A percentile compares a stretch with the other conserved stretches of the same genome.
Conservation (phyloP, 208 protist genomes). For the Trichomonas vaginalis region DNA sequence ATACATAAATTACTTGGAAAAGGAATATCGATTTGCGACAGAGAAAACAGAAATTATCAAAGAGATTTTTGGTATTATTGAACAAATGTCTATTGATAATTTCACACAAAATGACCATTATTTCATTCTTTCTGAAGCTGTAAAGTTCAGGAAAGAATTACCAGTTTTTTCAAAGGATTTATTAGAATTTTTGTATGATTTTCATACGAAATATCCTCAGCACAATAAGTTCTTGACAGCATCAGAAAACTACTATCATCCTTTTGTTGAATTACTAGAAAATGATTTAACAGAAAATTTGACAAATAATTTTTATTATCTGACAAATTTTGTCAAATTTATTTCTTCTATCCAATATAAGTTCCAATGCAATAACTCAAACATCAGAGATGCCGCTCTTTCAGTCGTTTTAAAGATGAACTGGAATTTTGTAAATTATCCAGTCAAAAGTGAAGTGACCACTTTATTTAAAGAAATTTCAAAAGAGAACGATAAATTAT, state of each 20-base stretch:
- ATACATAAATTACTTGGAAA: not conserved
- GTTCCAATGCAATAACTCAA: not conserved
- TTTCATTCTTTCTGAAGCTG: not conserved
- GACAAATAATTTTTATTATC: not conserved
- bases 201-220: not conserved
- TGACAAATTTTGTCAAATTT: not conserved
- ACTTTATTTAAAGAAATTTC: not conserved
- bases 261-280: not conserved
- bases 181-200: not conserved
- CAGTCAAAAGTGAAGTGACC: not conserved
- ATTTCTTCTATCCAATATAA: not conserved
- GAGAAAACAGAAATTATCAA: not conserved
- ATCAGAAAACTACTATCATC: not conserved
- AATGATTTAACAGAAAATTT: not conserved
- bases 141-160: not conserved
- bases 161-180: not conserved
- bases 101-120: not conserved
- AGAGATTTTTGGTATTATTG: not conserved
- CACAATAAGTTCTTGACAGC: not conserved
- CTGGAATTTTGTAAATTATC: not conserved
- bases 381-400: not conserved
- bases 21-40: not conserved
- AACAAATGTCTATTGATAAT: not conserved
- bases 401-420: not conserved
- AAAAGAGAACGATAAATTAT: too few relatives aligned